Conservation (phyloP, 495 filamentous ascomycete genomes). For the Aspergillus sclerotioniger region DNA sequence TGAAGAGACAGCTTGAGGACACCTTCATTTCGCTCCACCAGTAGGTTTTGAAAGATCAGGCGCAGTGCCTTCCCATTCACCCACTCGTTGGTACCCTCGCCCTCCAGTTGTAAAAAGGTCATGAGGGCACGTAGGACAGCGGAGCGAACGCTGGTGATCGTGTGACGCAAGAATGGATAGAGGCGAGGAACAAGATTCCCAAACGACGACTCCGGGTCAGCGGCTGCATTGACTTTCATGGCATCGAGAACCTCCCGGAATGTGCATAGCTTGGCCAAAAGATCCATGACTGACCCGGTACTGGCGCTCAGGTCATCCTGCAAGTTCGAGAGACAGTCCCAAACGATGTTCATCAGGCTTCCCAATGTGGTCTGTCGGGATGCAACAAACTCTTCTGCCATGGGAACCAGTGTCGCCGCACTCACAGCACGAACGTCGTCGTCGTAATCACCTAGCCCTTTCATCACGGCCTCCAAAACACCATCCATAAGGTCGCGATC, state of each 20-base stretch:
- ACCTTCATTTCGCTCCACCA: slow-evolving; percentile 85
- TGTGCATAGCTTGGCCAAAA: slow-evolving; percentile 90
- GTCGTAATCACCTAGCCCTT: slow-evolving; percentile 83
- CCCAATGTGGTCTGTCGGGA: slow-evolving; percentile 74
- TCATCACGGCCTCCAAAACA: slow-evolving; percentile 88
- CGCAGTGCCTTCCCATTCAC: slow-evolving; percentile 85
- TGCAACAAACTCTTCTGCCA: slow-evolving; percentile 88
- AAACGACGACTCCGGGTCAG: slow-evolving; percentile 83
- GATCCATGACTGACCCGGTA: slow-evolving; percentile 96
- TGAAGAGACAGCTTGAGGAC: slow-evolving; percentile 77
- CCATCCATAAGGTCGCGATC: slow-evolving; percentile 87
- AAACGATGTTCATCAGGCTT: slow-evolving; percentile 86
- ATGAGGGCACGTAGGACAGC: slow-evolving; percentile 89
- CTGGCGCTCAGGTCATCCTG: slow-evolving; percentile 96
- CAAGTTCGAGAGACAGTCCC: slow-evolving; percentile 92
- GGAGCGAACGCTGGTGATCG: slow-evolving; percentile 90
- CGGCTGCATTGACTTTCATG: slow-evolving; percentile 86
- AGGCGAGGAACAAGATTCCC: slow-evolving; percentile 86
- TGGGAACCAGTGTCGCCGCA: slow-evolving; percentile 92
- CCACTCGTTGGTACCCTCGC: slow-evolving; percentile 83
- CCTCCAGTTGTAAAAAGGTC: slow-evolving; percentile 86
- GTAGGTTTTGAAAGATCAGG: slow-evolving; percentile 88
- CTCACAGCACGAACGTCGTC: slow-evolving; percentile 97
- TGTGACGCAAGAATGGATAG: slow-evolving; percentile 94
- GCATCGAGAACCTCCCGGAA: slow-evolving; percentile 90